These are phyloP conservation scores for Exophiala lecanii-corni DNA, from an alignment of 2,329 filamentous ascomycete species.

Conservation along the genomic window DNA sequence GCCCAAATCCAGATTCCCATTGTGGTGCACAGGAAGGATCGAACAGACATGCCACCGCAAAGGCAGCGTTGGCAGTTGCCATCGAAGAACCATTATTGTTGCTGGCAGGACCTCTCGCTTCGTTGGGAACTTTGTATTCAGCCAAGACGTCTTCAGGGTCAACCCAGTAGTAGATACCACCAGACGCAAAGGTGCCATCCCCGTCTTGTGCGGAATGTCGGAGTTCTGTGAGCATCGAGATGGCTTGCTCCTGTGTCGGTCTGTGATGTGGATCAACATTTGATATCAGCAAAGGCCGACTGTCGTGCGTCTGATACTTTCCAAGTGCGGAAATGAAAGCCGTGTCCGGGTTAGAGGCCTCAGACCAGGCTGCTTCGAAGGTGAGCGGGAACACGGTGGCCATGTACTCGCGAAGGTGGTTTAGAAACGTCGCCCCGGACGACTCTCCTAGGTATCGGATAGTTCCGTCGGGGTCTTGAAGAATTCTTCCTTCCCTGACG, in stretches of 20 bases:
- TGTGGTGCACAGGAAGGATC: constrained; percentile 28
- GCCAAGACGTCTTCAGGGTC: constrained; percentile 36
- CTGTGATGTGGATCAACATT: constrained; percentile 40
- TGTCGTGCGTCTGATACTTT: constrained; percentile 47
- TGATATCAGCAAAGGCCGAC: constrained; percentile 37
- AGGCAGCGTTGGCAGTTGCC: constrained; percentile 45
- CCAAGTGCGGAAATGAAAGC: constrained; percentile 42
- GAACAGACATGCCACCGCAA: constrained; percentile 40
- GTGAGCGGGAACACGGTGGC: constrained; percentile 36
- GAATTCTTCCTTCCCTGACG: constrained; percentile 34
- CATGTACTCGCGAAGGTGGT: constrained; percentile 48
- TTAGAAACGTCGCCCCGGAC: constrained; percentile 48
- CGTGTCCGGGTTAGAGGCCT: constrained; percentile 19
- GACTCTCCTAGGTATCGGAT: constrained; percentile 48
- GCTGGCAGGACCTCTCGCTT: constrained; percentile 2
- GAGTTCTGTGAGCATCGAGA: constrained; percentile 38
- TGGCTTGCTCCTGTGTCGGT: constrained; percentile 37
- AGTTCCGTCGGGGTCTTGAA: constrained; percentile 44
- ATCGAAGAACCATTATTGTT: no score
- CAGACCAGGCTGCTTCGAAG: constrained; percentile 21
- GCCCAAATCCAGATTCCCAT: constrained; percentile 36
- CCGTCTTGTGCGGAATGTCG: constrained; percentile 46
- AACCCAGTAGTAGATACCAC: constrained; percentile 49
- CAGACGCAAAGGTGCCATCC: constrained; percentile 38
- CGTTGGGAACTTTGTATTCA: constrained; percentile 25